Evolutionary conservation across 495 filamentous ascomycete species (phyloP).

Genomic region (Astrothelium macrocarpum): DNA sequence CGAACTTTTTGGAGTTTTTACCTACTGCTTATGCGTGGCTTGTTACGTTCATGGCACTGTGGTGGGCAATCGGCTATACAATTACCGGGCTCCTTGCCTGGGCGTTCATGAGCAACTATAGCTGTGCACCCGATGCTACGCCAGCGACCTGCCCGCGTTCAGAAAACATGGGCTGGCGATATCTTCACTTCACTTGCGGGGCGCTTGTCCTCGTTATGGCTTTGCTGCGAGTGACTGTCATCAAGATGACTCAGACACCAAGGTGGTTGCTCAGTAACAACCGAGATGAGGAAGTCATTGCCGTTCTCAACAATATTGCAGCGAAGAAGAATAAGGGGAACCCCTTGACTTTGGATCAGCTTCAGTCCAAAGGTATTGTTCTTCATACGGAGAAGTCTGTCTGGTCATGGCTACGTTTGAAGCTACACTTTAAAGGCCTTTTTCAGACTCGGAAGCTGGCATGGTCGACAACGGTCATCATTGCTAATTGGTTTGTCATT

Average conservation of each 20-base stretch:
- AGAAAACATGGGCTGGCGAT: constrained; percentile 48
- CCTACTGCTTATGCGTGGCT: constrained; percentile 39
- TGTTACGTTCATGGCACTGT: constrained; percentile 40
- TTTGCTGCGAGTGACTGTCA: constrained; percentile 54
- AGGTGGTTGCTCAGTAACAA: constrained; percentile 60
- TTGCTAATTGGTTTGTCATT: constrained; percentile 13
- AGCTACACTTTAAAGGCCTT: constrained; percentile 48
- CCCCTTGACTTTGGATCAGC: constrained; percentile 50
- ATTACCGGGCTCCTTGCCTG: constrained; percentile 33
- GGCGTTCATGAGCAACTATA: constrained; percentile 32
- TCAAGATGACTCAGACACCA: constrained; percentile 60
- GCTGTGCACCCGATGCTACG: constrained; percentile 24
- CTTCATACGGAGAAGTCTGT: constrained; percentile 33
- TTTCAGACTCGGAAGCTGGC: constrained; percentile 51
- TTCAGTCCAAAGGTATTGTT: constrained; percentile 33
- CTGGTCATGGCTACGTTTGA: constrained; percentile 1
- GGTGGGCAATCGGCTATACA: constrained; percentile 39
- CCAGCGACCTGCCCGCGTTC: constrained; percentile 10
- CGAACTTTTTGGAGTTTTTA: constrained; percentile 47
- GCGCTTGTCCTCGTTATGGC: constrained; percentile 60
- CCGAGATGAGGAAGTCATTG: constrained; percentile 51
- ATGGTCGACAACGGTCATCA: constrained; percentile 39
- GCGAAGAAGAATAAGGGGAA: constrained; percentile 52
- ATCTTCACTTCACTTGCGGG: constrained; percentile 43
- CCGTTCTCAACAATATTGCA: constrained; percentile 52